phyloP scores from a whole-genome alignment of 495 filamentous ascomycete species.

The Mytilinidion resinicola region DNA sequence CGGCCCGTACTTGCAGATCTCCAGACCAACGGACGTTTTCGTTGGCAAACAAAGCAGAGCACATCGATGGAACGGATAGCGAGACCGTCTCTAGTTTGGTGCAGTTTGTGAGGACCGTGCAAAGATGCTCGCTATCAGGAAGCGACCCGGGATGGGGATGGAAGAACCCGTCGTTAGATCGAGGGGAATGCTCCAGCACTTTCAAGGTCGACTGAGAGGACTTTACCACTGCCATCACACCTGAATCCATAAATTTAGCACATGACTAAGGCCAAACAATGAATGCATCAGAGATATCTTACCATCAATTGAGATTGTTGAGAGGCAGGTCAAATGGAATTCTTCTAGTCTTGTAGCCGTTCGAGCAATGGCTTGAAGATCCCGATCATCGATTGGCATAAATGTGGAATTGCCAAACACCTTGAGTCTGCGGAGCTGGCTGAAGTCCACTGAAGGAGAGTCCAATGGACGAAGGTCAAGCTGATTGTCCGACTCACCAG shows the following conservation, averaged over 20 bases:
- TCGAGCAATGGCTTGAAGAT: slow-evolving; percentile 43
- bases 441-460: slow-evolving; percentile 39
- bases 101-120: slow-evolving; percentile 42
- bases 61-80: slow-evolving; percentile 45
- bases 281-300: background rate
- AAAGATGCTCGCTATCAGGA: slow-evolving; percentile 39
- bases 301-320: slow-evolving; percentile 44
- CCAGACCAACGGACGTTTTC: slow-evolving; percentile 41
- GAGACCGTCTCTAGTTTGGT: slow-evolving; percentile 44
- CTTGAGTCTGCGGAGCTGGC: slow-evolving; percentile 44
- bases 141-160: slow-evolving; percentile 40
- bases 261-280: background rate
- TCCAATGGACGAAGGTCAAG: slow-evolving; percentile 32
- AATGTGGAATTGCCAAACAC: slow-evolving; percentile 48
- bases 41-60: slow-evolving; percentile 43
- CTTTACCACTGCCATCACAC: slow-evolving; percentile 45
- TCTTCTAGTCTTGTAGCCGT: slow-evolving; percentile 47
- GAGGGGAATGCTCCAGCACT: slow-evolving; percentile 49
- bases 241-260: background rate
- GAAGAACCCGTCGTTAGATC: slow-evolving; percentile 45
- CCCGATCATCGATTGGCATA: slow-evolving; percentile 46
- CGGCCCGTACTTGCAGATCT: slow-evolving; percentile 45
- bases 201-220: slow-evolving; percentile 43
- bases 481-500: slow-evolving; percentile 27
- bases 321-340: slow-evolving; percentile 48